Evolutionary conservation across 176 grass and related monocot genomes (phyloP), one percentile per base, ranked within the genome.

Genomic region (Neostapfia colusana): DNA sequence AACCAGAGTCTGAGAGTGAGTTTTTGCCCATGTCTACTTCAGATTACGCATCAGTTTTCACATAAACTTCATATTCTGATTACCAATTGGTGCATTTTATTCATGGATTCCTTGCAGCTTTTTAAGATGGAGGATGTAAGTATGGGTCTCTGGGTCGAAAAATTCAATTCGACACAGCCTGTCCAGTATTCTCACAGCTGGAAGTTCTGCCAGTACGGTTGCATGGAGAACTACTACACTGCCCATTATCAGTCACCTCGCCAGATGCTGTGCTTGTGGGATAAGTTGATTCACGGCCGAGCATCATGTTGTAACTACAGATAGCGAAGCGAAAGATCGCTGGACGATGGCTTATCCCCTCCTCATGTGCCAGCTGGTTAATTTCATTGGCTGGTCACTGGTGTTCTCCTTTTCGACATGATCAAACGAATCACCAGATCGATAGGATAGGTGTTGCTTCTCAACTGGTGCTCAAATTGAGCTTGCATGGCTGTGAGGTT

Each of bases 91-190:
- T 37, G 10, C 24, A 5, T 27, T 77, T 46, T 77, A 3, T 72
- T 23, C 51, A 17, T 27, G 76, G 16, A 69, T 90, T 54, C 31
- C 62, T 87, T 87, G 83, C 84, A 95, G 95, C 86, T 99, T 20
- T 98, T 95, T 70, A 99, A 99, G 80, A 95, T 99, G 95, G 95
- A 95, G 74, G 95, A 95, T 82, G 91, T 92, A 77, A 95, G 95
- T 65, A 94, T 99, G 95, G 91, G 91, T 26, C 79, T 95, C 17
- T 99, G 91, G 91, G 91, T 99, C 0, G 95, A 99, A 75, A 91
- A 99, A 54, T 90, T 95, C 68, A 99, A 99, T 65, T 72, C 87
- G 12, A 86, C 95, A 0, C 70, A 21, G 10, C 62, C 77, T 43
- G 89, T 99, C 44, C 87, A 82, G 56, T 99, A 99, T 73, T 95